These are phyloP conservation scores for Panicum virgatum DNA, from an alignment of 202 grass and related monocot genomes.

Conservation along the genomic window DNA sequence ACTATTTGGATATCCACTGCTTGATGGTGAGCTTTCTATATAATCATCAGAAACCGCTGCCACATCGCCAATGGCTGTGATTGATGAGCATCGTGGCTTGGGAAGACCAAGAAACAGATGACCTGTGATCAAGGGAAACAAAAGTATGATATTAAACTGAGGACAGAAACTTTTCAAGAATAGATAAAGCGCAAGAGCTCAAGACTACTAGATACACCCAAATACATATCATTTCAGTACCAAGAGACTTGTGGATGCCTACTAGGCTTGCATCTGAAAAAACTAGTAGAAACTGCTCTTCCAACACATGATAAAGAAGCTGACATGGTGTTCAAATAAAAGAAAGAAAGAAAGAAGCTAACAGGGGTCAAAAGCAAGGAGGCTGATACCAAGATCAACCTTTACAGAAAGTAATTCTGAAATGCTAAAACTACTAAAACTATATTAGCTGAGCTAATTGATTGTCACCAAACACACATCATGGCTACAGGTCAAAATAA, in stretches of 20 bases:
- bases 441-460: background rate
- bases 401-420: background rate
- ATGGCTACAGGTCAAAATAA: background rate
- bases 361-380: background rate
- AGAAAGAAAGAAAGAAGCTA: too few species aligned
- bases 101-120: slow-evolving; percentile 22
- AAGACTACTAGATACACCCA: background rate
- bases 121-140: slow-evolving; percentile 48
- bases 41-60: slow-evolving; percentile 40
- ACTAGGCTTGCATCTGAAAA: background rate
- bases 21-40: slow-evolving; percentile 45
- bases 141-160: background rate
- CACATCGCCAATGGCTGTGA: slow-evolving; percentile 48
- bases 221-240: background rate
- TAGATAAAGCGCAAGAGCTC: background rate
- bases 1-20: slow-evolving; percentile 27
- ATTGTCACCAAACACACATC: background rate
- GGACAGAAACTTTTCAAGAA: background rate
- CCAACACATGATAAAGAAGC: background rate
- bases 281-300: background rate
- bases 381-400: background rate
- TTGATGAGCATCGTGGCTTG: slow-evolving; percentile 34
- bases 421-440: background rate
- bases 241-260: background rate
- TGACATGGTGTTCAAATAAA: background rate